These are phyloP conservation scores for Chytridium lagenaria DNA, from an alignment of 371 early-diverging fungal species.

Conservation along the genomic window DNA sequence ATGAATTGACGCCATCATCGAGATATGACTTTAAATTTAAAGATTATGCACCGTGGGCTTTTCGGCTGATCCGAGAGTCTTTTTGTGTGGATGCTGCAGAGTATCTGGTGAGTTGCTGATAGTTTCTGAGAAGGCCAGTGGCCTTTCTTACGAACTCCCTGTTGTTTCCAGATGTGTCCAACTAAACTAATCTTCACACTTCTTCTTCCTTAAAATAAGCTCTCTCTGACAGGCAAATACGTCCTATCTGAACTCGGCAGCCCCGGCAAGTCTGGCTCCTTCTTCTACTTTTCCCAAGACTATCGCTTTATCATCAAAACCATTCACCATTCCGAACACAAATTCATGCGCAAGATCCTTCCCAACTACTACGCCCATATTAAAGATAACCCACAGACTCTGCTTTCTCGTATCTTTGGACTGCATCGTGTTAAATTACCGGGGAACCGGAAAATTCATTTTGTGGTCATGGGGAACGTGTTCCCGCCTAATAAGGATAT, in stretches of 20 bases:
- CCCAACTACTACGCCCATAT: slow-evolving; percentile 85
- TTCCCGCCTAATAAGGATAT: slow-evolving; percentile 96
- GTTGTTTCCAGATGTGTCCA: no score
- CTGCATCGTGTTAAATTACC: slow-evolving; percentile 96
- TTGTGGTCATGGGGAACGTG: slow-evolving; percentile 99
- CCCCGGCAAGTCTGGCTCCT: slow-evolving; percentile 94
- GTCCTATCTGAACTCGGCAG: slow-evolving; percentile 95
- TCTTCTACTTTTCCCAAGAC: slow-evolving; percentile 97
- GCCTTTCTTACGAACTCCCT: no score
- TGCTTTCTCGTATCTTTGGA: slow-evolving; percentile 92
- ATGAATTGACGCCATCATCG: slow-evolving; percentile 92
- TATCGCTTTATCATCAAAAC: slow-evolving; percentile 98
- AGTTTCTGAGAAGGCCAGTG: no score
- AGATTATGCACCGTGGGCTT: slow-evolving; percentile 98
- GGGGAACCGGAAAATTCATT: slow-evolving; percentile 92
- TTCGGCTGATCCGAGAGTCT: slow-evolving; percentile 83
- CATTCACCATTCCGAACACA: slow-evolving; percentile 92
- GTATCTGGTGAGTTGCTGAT: no score
- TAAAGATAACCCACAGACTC: slow-evolving; percentile 86
- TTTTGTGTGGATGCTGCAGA: slow-evolving; percentile 94
- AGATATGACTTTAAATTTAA: slow-evolving; percentile 98
- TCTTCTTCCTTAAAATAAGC: no score
- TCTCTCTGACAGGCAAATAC: slow-evolving; percentile 95
- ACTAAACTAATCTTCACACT: no score
- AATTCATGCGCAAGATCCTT: slow-evolving; percentile 85